Percentiles rank a stretch among this genome's conserved stretches.
These are phyloP conservation scores for Neurospora hispaniola DNA, from an alignment of 495 filamentous ascomycete species.

Conservation along the genomic window DNA sequence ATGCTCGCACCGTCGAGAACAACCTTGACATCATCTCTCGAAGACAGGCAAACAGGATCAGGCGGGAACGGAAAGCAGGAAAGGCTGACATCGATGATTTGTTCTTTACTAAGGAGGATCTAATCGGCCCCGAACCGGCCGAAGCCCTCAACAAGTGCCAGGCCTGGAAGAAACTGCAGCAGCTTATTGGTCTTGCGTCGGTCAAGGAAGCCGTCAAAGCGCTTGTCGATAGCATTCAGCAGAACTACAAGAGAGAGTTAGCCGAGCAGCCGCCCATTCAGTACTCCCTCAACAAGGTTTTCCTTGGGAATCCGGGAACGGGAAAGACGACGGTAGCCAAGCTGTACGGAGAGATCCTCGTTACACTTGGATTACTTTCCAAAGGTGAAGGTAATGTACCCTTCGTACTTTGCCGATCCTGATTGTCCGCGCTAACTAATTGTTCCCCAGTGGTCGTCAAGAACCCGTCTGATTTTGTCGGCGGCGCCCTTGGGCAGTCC, in stretches of 20 bases:
- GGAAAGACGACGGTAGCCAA: conserved; percentile 72
- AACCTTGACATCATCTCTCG: conserved; percentile 38
- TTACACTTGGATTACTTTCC: conserved; percentile 46
- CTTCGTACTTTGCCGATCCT: no score
- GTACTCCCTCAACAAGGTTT: conserved; percentile 58
- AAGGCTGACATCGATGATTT: conserved; percentile 33
- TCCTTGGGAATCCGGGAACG: conserved; percentile 60
- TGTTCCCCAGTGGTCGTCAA: conserved; percentile 42
- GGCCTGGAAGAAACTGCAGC: conserved; percentile 51
- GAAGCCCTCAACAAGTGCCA: conserved; percentile 34
- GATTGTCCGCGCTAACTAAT: no score
- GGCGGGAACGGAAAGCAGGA: conserved; percentile 19
- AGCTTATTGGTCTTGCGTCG: conserved; percentile 45
- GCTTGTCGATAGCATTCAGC: conserved; percentile 47
- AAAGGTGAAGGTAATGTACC: conserved; percentile 47
- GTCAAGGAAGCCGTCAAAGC: conserved; percentile 53
- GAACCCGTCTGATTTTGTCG: conserved; percentile 67
- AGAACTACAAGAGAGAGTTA: conserved; percentile 54
- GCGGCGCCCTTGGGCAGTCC: conserved; percentile 49
- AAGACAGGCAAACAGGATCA: conserved; percentile 49
- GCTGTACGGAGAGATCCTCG: conserved; percentile 57
- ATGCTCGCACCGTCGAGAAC: conserved; percentile 61
- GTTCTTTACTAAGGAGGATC: conserved; percentile 45
- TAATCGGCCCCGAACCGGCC: conserved; percentile 57
- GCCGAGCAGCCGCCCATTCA: conserved; percentile 44